A percentile compares a stretch with the other conserved stretches of the same genome.
Evolutionary conservation across 1,139 yeast species (phyloP).

Genomic region (Suhomyces taliae): DNA sequence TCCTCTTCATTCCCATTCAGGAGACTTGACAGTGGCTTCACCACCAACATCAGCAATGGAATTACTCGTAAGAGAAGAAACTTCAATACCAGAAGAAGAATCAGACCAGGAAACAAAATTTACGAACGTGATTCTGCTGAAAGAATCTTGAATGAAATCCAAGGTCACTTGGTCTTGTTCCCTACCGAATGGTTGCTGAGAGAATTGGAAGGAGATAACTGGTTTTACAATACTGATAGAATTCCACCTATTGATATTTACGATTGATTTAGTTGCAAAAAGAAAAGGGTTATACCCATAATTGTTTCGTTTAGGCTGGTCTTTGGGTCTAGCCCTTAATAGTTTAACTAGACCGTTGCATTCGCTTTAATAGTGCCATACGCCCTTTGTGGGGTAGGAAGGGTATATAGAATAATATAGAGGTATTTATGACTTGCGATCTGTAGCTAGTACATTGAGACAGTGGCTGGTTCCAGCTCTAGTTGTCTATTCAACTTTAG

Average conservation of each 20-base stretch:
- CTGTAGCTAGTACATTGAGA: too few relatives aligned
- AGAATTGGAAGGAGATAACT: slow-evolving; percentile 86
- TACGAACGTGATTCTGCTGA: slow-evolving; percentile 80
- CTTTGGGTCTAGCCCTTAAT: too few relatives aligned
- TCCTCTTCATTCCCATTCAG: neutral
- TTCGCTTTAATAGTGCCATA: too few relatives aligned
- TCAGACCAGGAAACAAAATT: slow-evolving; percentile 52
- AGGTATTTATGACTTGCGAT: too few relatives aligned
- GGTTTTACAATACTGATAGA: slow-evolving; percentile 94
- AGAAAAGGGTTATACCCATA: neutral
- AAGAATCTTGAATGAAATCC: slow-evolving; percentile 66
- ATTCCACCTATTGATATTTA: slow-evolving; percentile 94
- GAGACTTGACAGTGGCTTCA: slow-evolving; percentile 3
- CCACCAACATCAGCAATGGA: slow-evolving; percentile 1
- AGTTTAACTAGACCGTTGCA: too few relatives aligned
- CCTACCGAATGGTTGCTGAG: slow-evolving; percentile 88
- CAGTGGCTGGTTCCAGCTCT: too few relatives aligned
- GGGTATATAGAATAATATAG: too few relatives aligned
- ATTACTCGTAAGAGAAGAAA: slow-evolving; percentile 20
- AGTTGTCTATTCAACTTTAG: too few relatives aligned
- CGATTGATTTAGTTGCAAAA: slow-evolving; percentile 42
- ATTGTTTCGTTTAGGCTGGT: too few relatives aligned
- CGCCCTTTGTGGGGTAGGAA: too few relatives aligned
- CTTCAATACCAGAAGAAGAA: slow-evolving; percentile 40
- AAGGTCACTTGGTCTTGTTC: slow-evolving; percentile 86